Evolutionary conservation across 2,329 filamentous ascomycete genomes (phyloP), one percentile per base, ranked within the genome.

Genomic region (Colletotrichum chlorophyti): DNA sequence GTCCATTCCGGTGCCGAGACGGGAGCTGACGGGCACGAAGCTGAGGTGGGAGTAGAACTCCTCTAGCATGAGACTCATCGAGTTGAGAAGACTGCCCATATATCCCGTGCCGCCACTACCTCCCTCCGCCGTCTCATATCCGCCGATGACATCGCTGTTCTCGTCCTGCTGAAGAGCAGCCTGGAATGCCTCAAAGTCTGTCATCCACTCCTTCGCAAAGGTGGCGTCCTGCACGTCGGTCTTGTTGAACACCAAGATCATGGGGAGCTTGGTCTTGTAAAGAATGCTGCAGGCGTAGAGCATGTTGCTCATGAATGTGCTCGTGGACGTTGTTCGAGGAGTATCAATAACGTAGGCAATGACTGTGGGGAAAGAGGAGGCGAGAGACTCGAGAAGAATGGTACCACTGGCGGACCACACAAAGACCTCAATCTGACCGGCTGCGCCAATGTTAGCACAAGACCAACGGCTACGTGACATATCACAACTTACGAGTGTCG

Each of bases 281-380:
- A 99, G 84, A 64, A 99, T 99, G 60, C 91, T 96, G 81, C 95
- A 98, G 19, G 95, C 95, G 74, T 99, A 99, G 38, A 99, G 87
- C 95, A 99, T 99, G 77, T 99, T 99, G 72, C 91, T 96, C 95
- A 99, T 99, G 76, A 99, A 99, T 0, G 95, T 99, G 63, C 90
- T 93, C 0, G 95, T 98, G 34, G 92, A 96, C 31, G 90, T 87
- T 12, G 93, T 96, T 51, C 95, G 88, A 4, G 96, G 95, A 2
- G 95, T 99, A 75, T 99, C 95, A 74, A 99, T 97, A 59, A 99
- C 85, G 76, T 98, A 99, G 54, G 95, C 95, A 66, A 99, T 92
- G 35, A 99, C 92, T 0, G 96, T 99, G 1, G 96, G 95, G 71
- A 99, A 98, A 1, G 91, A 93, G 4, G 91, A 95, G 0, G 96